Percentiles rank a stretch among this genome's conserved stretches.
Evolutionary conservation across 176 grass and related monocot genomes (phyloP).

Genomic region (Alopecurus myosuroides): DNA sequence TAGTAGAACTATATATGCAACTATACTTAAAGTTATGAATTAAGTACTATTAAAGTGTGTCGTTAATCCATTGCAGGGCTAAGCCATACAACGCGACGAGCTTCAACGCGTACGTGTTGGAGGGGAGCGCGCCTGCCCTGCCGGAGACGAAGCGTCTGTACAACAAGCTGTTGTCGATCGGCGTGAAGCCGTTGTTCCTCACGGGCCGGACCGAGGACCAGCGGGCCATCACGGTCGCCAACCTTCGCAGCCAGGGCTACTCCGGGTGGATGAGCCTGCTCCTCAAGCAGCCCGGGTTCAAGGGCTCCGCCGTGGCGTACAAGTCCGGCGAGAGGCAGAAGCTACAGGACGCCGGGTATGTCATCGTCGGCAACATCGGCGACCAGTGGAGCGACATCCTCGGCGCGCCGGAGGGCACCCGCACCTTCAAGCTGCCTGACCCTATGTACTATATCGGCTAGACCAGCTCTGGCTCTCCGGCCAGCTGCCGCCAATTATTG

Average conservation of each 20-base stretch:
- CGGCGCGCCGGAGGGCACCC: slow-evolving; percentile 1
- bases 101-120: slow-evolving; percentile 31
- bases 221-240: slow-evolving; percentile 5
- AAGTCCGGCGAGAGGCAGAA: slow-evolving; percentile 43
- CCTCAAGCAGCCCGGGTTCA: slow-evolving; percentile 26
- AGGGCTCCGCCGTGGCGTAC: slow-evolving; percentile 9
- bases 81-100: slow-evolving; percentile 22
- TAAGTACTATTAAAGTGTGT: too few species aligned
- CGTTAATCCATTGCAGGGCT: too few species aligned
- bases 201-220: slow-evolving; percentile 39
- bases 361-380: slow-evolving; percentile 48
- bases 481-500: too few species aligned
- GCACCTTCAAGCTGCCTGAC: slow-evolving; percentile 61
- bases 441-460: slow-evolving; percentile 54
- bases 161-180: slow-evolving; percentile 2
- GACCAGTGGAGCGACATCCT: slow-evolving; percentile 71
- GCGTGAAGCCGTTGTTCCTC: slow-evolving; percentile 47
- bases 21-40: too few species aligned
- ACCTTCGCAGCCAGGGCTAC: slow-evolving; percentile 27
- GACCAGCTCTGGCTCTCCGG: not conserved
- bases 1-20: too few species aligned
- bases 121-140: slow-evolving; percentile 28
- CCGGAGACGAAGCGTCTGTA: slow-evolving; percentile 38
- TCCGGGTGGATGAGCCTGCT: slow-evolving; percentile 33
- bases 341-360: slow-evolving; percentile 21